Evolutionary conservation across 306 rosid species (phyloP).

Genomic region (Citrullus colocynthis): DNA sequence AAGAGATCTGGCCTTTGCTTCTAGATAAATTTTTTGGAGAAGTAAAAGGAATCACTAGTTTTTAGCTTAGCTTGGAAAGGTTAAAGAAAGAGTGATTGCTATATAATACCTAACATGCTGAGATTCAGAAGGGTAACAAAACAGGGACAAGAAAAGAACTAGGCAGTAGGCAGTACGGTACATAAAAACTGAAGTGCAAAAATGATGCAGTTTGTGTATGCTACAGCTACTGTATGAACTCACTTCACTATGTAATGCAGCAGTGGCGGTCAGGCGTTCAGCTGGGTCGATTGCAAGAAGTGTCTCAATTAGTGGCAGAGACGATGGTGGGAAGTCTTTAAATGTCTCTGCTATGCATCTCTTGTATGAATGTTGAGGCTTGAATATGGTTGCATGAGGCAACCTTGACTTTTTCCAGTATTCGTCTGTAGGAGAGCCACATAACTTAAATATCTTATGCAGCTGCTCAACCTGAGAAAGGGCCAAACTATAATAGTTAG

Average conservation of each 20-base stretch:
- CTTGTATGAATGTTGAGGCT: slow-evolving; percentile 79
- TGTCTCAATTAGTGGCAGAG: slow-evolving; percentile 64
- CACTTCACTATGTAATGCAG: slow-evolving; percentile 73
- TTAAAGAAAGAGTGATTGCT: neutral
- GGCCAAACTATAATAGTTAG: slow-evolving; percentile 8
- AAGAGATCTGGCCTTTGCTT: neutral
- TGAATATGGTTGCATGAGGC: slow-evolving; percentile 84
- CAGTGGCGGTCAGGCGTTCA: slow-evolving; percentile 72
- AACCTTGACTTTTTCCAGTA: slow-evolving; percentile 80
- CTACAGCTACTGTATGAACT: slow-evolving; percentile 24
- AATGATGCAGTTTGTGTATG: neutral
- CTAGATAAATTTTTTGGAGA: neutral
- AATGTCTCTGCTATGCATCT: slow-evolving; percentile 61
- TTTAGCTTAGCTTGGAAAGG: neutral
- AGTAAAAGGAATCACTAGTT: neutral
- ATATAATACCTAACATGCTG: neutral
- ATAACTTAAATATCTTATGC: slow-evolving; percentile 87
- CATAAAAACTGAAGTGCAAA: neutral
- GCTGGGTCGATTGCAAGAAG: slow-evolving; percentile 77
- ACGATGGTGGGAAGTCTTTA: slow-evolving; percentile 64
- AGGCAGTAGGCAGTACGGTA: neutral
- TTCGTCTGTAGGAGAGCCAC: slow-evolving; percentile 87
- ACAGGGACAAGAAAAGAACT: neutral
- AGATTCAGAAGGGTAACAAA: neutral
- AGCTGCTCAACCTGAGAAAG: slow-evolving; percentile 70